Evolutionary conservation across 495 filamentous ascomycete genomes (phyloP), one percentile per base, ranked within the genome.

Genomic region (Penicillium atrosanguineum): DNA sequence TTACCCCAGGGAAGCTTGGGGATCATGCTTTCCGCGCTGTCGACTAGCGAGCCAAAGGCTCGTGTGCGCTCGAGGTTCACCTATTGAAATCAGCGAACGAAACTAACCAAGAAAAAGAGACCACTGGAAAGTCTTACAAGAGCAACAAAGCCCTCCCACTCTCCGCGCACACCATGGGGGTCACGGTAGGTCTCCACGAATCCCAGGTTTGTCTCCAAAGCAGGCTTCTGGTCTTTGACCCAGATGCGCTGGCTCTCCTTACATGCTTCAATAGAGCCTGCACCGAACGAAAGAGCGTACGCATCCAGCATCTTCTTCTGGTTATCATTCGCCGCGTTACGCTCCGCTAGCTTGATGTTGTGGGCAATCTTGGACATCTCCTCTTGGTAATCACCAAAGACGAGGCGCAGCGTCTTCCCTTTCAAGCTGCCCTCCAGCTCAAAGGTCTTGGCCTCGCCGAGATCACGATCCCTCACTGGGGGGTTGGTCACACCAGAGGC

Each of bases 161-260:
- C 94, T n/a, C 89, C 92, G 46, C 93, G 79, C 11, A 96, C 84
- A 43, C 94, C 93, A 48, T 90, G 87, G 1, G 94, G 94, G 66
- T 98, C 94, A 46, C 94, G 83, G 64, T 97, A 98, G 0, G 92
- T 96, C 73, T 98, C 94, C 38, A 98, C 87, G 62, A 97, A 98
- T 1, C 94, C 94, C 50, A 97, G 83, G 67, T 97, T 93, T 16
- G 81, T 87, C 69, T 97, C 94, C 16, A 98, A 84, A 68, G 82
- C 85, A 7, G 94, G 94, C 15, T 90, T 87, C 53, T 92, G 89
- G 57, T 98, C 92, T 46, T 87, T 83, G 41, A 98, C 92, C 94
- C 94, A 98, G 57, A 84, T 83, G 45, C 91, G 79, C 68, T 98
- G 94, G 57, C 83, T 86, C 61, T 95, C 87, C 75, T 95, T 96